phyloP scores from a whole-genome alignment of 1,139 yeast species.

The Magnusiomyces starmeri region DNA sequence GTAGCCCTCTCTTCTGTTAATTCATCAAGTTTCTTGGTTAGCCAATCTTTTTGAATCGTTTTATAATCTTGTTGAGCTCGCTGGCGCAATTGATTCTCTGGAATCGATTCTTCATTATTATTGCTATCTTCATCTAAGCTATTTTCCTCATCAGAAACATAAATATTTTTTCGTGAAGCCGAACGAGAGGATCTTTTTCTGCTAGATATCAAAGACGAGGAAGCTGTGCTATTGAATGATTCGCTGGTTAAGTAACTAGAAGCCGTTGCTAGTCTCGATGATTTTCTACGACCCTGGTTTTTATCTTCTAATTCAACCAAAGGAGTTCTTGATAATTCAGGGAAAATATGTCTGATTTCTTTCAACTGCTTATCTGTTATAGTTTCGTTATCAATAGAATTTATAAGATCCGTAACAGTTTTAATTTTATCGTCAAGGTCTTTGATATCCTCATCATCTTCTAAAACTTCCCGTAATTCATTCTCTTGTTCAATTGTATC shows the following conservation, averaged over 20 bases:
- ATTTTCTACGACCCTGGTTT: not conserved
- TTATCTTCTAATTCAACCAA: not conserved
- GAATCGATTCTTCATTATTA: not conserved
- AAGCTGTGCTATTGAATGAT: no score
- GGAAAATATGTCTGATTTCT: not conserved
- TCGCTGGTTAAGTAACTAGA: not conserved
- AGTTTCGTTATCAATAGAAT: conserved; percentile 13
- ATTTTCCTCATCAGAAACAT: not conserved
- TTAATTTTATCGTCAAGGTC: conserved; percentile 23
- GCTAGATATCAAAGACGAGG: not conserved
- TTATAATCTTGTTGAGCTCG: not conserved
- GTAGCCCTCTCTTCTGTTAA: conserved; percentile 15
- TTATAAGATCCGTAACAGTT: conserved; percentile 20
- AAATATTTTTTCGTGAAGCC: not conserved
- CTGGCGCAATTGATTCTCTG: not conserved
- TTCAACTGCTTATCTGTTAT: not conserved
- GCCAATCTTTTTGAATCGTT: not conserved
- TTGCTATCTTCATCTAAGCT: not conserved
- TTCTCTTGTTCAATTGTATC: conserved; percentile 27
- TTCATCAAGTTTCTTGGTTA: conserved; percentile 8
- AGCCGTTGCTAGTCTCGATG: not conserved
- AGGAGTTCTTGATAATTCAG: not conserved
- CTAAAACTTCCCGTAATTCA: conserved; percentile 24
- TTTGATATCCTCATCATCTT: conserved; percentile 23
- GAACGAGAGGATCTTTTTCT: not conserved